phyloP scores from a whole-genome alignment of 2,329 filamentous ascomycete species.

The Xylariaceae sp. region DNA sequence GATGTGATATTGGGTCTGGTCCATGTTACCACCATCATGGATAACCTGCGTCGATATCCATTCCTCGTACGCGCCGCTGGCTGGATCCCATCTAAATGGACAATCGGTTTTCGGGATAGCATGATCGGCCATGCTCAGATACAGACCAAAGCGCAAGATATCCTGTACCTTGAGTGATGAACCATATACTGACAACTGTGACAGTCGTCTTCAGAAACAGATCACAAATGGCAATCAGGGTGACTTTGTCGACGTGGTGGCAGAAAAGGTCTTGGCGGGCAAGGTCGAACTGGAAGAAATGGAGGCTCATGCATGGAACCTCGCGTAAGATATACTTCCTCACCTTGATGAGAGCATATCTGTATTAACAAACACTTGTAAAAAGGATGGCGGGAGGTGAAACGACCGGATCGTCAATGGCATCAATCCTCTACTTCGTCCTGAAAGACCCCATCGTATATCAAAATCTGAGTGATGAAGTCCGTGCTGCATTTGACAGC shows the following conservation, averaged over 20 bases:
- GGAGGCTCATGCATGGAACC: constrained; percentile 11
- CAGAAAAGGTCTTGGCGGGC: constrained; percentile 7
- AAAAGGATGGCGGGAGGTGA: constrained; percentile 10
- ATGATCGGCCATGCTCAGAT: constrained; percentile 3
- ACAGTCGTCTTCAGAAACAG: constrained; percentile 2
- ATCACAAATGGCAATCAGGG: constrained; percentile 1
- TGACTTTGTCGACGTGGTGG: constrained; percentile 4
- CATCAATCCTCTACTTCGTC: constrained; percentile 1
- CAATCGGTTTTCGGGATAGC: background rate
- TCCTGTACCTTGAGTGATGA: background rate
- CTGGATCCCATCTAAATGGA: background rate
- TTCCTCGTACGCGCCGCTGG: background rate
- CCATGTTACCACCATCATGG: constrained; percentile 2
- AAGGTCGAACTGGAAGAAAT: constrained; percentile 6
- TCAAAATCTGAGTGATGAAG: background rate
- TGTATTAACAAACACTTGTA: background rate
- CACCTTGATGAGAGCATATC: background rate
- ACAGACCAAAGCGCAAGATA: constrained; percentile 3
- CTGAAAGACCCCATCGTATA: constrained; percentile 1
- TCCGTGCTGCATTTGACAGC: background rate
- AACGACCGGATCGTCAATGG: constrained; percentile 4
- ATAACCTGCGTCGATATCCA: constrained; percentile 7
- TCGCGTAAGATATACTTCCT: constrained; percentile 1
- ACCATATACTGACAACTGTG: background rate
- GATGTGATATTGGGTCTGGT: constrained; percentile 2